Conservation (phyloP, 768 basidiomycete species). For the Dacryopinax primogenitus region DNA sequence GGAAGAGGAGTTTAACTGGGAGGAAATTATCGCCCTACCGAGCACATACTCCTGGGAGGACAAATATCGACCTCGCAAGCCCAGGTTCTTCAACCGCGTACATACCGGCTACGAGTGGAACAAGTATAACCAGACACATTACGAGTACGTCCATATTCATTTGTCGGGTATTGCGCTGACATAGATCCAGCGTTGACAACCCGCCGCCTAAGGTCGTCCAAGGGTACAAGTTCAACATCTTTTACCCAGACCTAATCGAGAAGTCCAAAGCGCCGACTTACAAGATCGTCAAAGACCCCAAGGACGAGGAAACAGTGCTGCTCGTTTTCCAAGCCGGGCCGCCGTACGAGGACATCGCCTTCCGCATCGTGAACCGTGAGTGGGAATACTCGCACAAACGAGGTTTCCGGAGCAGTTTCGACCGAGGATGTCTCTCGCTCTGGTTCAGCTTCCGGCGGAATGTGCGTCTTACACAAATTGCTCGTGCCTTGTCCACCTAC, state of each 20-base stretch:
- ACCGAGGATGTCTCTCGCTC: slow-evolving; percentile 86
- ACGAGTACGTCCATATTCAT: slow-evolving; percentile 55
- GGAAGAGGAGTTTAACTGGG: slow-evolving; percentile 87
- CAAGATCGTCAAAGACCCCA: slow-evolving; percentile 84
- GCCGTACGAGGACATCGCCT: slow-evolving; percentile 97
- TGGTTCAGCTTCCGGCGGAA: slow-evolving; percentile 96
- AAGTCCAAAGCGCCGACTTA: slow-evolving; percentile 95
- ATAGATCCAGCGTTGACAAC: slow-evolving; percentile 66
- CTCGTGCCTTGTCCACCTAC: slow-evolving; percentile 14
- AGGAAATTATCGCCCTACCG: slow-evolving; percentile 72
- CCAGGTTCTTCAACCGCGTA: slow-evolving; percentile 95
- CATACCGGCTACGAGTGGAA: slow-evolving; percentile 99
- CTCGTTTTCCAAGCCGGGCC: slow-evolving; percentile 92
- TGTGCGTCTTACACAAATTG: slow-evolving; percentile 39
- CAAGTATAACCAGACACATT: slow-evolving; percentile 99
- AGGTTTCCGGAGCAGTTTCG: slow-evolving; percentile 94
- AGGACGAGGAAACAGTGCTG: slow-evolving; percentile 89
- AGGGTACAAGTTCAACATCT: slow-evolving; percentile 98
- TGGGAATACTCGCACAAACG: slow-evolving; percentile 99
- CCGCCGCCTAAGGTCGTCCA: slow-evolving; percentile 99
- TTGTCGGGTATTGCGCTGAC: slow-evolving; percentile 16
- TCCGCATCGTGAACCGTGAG: slow-evolving; percentile 91
- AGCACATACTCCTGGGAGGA: slow-evolving; percentile 96
- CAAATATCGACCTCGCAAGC: slow-evolving; percentile 93
- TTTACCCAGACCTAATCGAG: slow-evolving; percentile 98